phyloP scores from a whole-genome alignment of 2,329 filamentous ascomycete genomes.

The Calonectria pteridis region DNA sequence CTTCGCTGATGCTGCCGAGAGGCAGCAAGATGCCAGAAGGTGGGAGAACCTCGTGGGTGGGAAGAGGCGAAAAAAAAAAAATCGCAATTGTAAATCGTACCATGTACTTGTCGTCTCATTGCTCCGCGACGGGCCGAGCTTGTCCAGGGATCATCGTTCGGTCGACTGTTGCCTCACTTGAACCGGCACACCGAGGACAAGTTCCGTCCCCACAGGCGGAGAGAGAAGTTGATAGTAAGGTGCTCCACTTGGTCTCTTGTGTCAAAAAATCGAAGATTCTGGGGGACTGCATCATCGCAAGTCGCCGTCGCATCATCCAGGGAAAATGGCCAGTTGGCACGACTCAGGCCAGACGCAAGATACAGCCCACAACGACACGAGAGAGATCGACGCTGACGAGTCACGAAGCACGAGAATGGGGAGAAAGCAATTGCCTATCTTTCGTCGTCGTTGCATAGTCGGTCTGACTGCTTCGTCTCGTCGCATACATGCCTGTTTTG shows the following conservation, averaged over 20 bases:
- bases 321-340: constrained; percentile 4
- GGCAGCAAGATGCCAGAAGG: neutral
- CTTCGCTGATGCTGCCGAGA: neutral
- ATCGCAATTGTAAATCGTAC: constrained; percentile 17
- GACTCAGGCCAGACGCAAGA: constrained; percentile 10
- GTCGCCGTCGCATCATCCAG: constrained; percentile 19
- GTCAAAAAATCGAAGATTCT: neutral
- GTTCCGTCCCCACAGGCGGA: neutral
- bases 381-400: neutral
- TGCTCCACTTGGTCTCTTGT: neutral
- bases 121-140: constrained; percentile 20
- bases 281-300: constrained; percentile 13
- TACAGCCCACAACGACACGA: neutral
- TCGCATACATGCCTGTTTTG: neutral
- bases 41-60: neutral
- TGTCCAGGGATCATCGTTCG: constrained; percentile 6
- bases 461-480: neutral
- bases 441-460: neutral
- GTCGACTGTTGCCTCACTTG: neutral
- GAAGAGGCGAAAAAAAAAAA: neutral
- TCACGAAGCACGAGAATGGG: neutral
- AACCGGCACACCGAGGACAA: constrained; percentile 18
- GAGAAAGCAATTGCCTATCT: neutral
- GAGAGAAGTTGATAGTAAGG: neutral
- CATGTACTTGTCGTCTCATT: constrained; percentile 14